These are phyloP conservation scores for Exophiala dermatitidis DNA, from an alignment of 2,329 filamentous ascomycete species.

Conservation along the genomic window DNA sequence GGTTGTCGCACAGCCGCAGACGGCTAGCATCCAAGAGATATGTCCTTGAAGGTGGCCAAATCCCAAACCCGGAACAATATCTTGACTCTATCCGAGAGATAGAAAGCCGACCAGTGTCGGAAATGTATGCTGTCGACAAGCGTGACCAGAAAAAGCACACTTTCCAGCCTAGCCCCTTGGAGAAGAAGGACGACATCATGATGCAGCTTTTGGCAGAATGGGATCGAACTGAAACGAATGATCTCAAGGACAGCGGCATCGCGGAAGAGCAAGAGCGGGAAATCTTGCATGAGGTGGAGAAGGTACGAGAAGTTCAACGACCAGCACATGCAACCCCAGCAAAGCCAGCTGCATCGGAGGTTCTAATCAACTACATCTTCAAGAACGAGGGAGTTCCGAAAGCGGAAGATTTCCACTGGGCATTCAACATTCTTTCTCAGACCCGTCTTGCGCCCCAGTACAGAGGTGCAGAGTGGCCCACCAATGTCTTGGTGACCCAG, in stretches of 20 bases:
- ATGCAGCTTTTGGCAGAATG: conserved; percentile 33
- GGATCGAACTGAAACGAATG: conserved; percentile 31
- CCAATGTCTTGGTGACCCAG: conserved; percentile 40
- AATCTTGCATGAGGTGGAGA: conserved; percentile 56
- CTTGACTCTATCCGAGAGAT: conserved; percentile 46
- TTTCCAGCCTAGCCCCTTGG: conserved; percentile 15
- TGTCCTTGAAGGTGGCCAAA: background rate
- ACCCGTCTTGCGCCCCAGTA: conserved; percentile 28
- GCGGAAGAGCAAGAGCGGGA: conserved; percentile 62
- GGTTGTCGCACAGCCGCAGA: conserved; percentile 44
- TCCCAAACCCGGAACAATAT: conserved; percentile 3
- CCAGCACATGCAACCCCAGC: conserved; percentile 44
- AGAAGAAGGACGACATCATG: conserved; percentile 27
- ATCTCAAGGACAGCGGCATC: conserved; percentile 37
- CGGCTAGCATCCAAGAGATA: conserved; percentile 1
- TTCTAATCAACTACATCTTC: conserved; percentile 39
- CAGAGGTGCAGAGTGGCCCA: conserved; percentile 31
- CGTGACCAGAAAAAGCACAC: background rate
- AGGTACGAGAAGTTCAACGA: conserved; percentile 50
- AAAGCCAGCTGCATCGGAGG: conserved; percentile 33
- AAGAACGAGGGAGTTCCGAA: conserved; percentile 31
- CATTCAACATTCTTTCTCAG: conserved; percentile 40
- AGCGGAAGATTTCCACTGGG: conserved; percentile 37
- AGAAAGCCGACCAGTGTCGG: conserved; percentile 47
- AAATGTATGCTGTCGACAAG: conserved; percentile 44